A percentile compares a stretch with the other conserved stretches of the same genome.
phyloP scores from a whole-genome alignment of 805 yeast species.

The Candida peoriensis region DNA sequence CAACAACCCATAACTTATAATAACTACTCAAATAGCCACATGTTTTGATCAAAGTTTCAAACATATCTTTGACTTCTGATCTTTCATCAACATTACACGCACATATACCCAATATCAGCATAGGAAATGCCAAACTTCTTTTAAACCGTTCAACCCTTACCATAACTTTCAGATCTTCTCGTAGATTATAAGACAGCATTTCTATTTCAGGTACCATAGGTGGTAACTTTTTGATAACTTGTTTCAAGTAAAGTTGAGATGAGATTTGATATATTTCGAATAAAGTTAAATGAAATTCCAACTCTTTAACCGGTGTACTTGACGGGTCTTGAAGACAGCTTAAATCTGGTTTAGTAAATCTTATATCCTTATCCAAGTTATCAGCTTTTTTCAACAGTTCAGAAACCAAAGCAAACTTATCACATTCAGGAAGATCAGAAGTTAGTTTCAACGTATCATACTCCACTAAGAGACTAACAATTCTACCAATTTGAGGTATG shows the following conservation, averaged over 20 bases:
- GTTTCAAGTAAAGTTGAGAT: conserved; percentile 48
- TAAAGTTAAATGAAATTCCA: conserved; percentile 53
- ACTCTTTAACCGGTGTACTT: conserved; percentile 27
- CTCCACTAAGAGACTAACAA: conserved; percentile 18
- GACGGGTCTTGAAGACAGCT: conserved; percentile 27
- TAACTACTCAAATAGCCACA: conserved; percentile 33
- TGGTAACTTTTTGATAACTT: conserved; percentile 44
- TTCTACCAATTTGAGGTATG: conserved; percentile 20
- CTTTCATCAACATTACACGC: conserved; percentile 21
- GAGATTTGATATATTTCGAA: conserved; percentile 56
- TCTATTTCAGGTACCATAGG: conserved; percentile 52
- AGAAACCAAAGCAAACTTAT: conserved; percentile 13
- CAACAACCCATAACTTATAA: conserved; percentile 30
- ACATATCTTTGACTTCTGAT: conserved; percentile 19
- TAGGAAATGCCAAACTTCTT: conserved; percentile 38
- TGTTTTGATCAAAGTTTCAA: conserved; percentile 20
- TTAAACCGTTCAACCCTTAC: conserved; percentile 43
- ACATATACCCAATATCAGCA: conserved; percentile 34
- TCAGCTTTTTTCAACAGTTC: conserved; percentile 18
- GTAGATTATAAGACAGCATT: conserved; percentile 40
- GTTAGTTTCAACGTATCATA: conserved; percentile 9
- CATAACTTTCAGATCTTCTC: conserved; percentile 46
- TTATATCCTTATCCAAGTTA: conserved; percentile 39
- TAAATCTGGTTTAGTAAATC: conserved; percentile 42
- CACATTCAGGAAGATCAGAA: conserved; percentile 11